Percentiles rank a stretch among this genome's conserved stretches.
These are phyloP conservation scores for Leccinum obscurum DNA, from an alignment of 768 basidiomycete genomes.

Conservation along the genomic window DNA sequence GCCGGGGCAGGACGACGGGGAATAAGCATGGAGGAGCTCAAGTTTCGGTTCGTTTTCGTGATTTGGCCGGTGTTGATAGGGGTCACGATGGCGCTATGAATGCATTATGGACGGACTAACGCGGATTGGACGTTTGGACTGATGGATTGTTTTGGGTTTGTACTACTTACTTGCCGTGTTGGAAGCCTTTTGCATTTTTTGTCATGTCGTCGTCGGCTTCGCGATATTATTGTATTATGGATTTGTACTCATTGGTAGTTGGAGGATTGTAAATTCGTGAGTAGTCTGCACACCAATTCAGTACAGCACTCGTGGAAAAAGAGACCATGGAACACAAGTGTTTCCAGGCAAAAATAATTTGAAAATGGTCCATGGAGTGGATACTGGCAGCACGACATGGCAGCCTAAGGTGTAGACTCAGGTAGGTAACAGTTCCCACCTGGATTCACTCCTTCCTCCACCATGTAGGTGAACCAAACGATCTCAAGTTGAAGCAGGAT, in stretches of 20 bases:
- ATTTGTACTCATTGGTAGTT: not conserved
- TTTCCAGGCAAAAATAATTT: too few relatives aligned
- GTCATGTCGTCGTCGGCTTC: not conserved
- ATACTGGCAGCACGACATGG: too few relatives aligned
- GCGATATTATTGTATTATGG: not conserved
- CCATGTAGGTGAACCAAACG: too few relatives aligned
- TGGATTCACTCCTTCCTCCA: too few relatives aligned
- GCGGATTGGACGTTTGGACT: not conserved
- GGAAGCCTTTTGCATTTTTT: not conserved
- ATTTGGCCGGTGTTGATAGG: constrained; percentile 59
- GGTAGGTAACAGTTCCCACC: too few relatives aligned
- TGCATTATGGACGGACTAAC: not conserved
- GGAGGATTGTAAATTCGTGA: too few relatives aligned
- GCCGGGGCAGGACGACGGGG: constrained; percentile 14
- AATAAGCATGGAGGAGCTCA: constrained; percentile 37
- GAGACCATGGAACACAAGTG: too few relatives aligned
- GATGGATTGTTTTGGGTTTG: not conserved
- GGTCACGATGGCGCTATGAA: constrained; percentile 52
- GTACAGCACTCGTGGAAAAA: too few relatives aligned
- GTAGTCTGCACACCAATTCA: too few relatives aligned
- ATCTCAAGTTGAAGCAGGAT: too few relatives aligned
- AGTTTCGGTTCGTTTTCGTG: constrained; percentile 50
- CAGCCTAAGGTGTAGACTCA: too few relatives aligned
- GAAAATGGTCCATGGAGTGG: too few relatives aligned
- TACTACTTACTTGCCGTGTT: not conserved